Evolutionary conservation across 164 flowering plant genomes (phyloP).

Genomic region (Hamamelis virginiana): DNA sequence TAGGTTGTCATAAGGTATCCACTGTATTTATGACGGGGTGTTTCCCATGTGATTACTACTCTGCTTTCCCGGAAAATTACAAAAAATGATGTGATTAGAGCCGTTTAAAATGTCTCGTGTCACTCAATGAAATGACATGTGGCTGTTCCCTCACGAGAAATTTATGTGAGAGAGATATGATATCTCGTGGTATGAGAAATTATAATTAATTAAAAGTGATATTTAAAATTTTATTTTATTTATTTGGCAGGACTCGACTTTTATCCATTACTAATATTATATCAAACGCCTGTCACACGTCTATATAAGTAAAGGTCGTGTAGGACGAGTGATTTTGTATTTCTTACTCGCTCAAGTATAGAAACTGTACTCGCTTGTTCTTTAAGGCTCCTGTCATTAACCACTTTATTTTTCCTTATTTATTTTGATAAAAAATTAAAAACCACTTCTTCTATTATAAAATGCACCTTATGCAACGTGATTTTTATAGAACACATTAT

Average conservation of each 20-base stretch:
- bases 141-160: not conserved
- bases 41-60: not conserved
- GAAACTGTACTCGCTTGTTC: not conserved
- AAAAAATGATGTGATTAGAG: slow-evolving; percentile 10
- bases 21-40: not conserved
- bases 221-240: not conserved
- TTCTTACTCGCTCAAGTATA: not conserved
- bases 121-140: slow-evolving; percentile 15
- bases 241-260: not conserved
- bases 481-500: too few species aligned
- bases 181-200: not conserved
- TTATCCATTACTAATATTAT: slow-evolving; percentile 15
- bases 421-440: too few species aligned
- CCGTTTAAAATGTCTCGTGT: slow-evolving; percentile 23
- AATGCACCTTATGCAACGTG: too few species aligned
- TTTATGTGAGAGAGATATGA: not conserved
- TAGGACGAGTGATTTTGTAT: not conserved
- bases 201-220: not conserved
- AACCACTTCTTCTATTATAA: too few species aligned
- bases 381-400: not conserved
- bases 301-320: not conserved
- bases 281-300: slow-evolving; percentile 5
- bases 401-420: too few species aligned
- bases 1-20: not conserved
- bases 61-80: slow-evolving; percentile 1